Evolutionary conservation across 129 eudicot genomes (phyloP).

Genomic region (Erigeron canadensis): DNA sequence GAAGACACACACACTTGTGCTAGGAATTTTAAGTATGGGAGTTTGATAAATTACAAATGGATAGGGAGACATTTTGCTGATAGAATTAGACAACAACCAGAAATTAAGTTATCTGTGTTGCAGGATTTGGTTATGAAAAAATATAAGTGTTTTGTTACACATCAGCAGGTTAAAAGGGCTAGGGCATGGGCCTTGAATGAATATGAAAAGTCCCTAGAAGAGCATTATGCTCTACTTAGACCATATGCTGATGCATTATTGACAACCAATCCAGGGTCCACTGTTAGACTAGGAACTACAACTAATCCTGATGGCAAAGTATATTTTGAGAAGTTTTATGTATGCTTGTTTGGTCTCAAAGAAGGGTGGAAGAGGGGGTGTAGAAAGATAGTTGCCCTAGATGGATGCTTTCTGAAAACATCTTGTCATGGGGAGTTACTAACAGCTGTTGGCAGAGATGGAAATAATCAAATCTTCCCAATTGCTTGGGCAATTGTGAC

Average conservation of each 20-base stretch:
- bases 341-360: not conserved
- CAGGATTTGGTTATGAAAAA: no score
- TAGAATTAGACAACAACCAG: no score
- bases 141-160: not conserved
- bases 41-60: not conserved
- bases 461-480: no score
- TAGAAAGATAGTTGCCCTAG: not conserved
- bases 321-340: not conserved
- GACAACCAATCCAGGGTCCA: no score
- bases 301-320: no score
- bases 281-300: no score
- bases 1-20: not conserved
- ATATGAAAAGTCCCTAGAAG: not conserved
- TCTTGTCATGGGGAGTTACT: not conserved
- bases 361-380: not conserved
- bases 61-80: not conserved
- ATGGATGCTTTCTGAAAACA: not conserved
- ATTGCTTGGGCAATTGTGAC: no score
- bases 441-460: not conserved
- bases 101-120: no score
- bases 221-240: not conserved
- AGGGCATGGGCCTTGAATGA: not conserved
- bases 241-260: no score
- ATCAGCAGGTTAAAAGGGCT: not conserved
- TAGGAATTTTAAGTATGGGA: not conserved